A percentile compares a stretch with the other conserved stretches of the same genome.
Conservation (phyloP, 805 yeast genomes). For the Candida vartiovaarae region DNA sequence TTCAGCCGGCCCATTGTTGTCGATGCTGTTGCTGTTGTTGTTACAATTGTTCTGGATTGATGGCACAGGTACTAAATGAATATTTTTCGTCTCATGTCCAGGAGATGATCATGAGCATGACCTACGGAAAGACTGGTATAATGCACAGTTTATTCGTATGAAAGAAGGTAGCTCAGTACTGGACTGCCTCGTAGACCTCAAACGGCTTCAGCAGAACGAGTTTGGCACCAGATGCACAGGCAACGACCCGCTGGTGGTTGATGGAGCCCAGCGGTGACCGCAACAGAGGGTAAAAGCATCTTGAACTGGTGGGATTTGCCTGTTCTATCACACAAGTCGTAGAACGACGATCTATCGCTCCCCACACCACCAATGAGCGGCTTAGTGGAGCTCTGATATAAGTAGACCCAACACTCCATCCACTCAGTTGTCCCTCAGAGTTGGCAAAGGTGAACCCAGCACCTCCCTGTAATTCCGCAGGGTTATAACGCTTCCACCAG, state of each 20-base stretch:
- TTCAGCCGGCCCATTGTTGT: conserved; percentile 19
- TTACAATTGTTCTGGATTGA: not conserved
- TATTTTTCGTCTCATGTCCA: no score
- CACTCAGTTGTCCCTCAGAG: conserved; percentile 12
- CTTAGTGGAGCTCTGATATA: conserved; percentile 12
- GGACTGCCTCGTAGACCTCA: conserved; percentile 22
- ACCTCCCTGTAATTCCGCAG: conserved; percentile 24
- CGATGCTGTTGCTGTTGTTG: not conserved
- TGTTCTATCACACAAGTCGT: conserved; percentile 14
- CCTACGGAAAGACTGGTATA: no score
- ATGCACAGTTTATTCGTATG: no score
- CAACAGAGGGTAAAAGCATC: conserved; percentile 15
- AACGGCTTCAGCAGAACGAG: conserved; percentile 20
- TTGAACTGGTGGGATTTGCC: conserved; percentile 18
- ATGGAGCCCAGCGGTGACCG: conserved; percentile 20
- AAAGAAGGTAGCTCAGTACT: conserved; percentile 3
- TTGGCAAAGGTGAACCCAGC: conserved; percentile 26
- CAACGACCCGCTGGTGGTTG: conserved; percentile 18
- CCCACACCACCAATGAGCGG: conserved; percentile 19
- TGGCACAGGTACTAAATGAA: no score
- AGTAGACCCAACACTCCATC: conserved; percentile 16
- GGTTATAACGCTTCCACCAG: conserved; percentile 27
- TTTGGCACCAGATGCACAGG: conserved; percentile 19
- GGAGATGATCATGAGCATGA: no score
- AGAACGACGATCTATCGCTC: conserved; percentile 18